These are phyloP conservation scores for Aspergillus pseudonomiae DNA, from an alignment of 2,329 filamentous ascomycete species.

Conservation along the genomic window DNA sequence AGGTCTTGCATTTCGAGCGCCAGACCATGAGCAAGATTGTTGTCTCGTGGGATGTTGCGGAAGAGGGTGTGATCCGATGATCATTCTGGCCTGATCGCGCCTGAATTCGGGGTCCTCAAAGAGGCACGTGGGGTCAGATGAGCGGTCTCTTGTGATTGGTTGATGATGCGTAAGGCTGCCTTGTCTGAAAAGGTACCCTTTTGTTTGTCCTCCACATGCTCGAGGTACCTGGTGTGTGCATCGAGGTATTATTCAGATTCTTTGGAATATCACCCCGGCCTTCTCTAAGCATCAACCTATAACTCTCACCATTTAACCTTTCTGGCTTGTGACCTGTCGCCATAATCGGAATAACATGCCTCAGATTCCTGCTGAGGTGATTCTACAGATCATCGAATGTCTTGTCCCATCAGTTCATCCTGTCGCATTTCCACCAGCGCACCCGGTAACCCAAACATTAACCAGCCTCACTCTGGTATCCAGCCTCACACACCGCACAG, in stretches of 20 bases:
- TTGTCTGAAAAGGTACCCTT: neutral
- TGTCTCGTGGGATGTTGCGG: neutral
- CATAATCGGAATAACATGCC: neutral
- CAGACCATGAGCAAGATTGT: neutral
- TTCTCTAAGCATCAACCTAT: neutral
- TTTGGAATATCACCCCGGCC: neutral
- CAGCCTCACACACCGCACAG: conserved; percentile 15
- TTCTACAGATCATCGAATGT: conserved; percentile 18
- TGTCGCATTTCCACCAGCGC: conserved; percentile 5
- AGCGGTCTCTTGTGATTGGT: neutral
- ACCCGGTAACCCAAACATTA: conserved; percentile 18
- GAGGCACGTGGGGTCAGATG: neutral
- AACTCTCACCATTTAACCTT: neutral
- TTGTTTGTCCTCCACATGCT: neutral
- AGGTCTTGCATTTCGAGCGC: neutral
- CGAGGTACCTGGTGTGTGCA: neutral
- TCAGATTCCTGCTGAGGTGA: conserved; percentile 11
- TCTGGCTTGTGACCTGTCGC: neutral
- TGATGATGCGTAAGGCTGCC: neutral
- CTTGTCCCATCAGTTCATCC: conserved; percentile 12
- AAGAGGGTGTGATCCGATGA: too few relatives aligned
- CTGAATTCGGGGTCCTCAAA: neutral
- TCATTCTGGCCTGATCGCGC: neutral
- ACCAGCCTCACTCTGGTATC: conserved; percentile 16
- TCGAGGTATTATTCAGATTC: neutral